Conservation (phyloP, 179 eudicot genomes). For the Camellia oleifera region DNA sequence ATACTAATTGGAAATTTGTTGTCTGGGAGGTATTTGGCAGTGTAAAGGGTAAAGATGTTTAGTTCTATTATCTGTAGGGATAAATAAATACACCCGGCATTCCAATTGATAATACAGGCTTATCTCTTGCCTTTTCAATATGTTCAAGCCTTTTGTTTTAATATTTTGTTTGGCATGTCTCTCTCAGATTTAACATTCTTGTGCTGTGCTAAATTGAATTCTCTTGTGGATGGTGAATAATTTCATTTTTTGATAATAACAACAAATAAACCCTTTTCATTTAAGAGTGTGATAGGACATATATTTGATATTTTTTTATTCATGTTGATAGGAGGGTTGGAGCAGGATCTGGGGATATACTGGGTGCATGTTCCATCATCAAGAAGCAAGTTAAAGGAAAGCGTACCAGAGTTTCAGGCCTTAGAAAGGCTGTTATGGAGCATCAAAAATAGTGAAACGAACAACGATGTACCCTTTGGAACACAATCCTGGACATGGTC, state of each 20-base stretch:
- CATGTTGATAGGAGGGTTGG: constrained; percentile 63
- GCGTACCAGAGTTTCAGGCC: constrained; percentile 20
- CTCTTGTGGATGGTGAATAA: neutral
- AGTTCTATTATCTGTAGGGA: neutral
- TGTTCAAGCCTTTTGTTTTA: neutral
- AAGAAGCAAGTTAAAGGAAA: constrained; percentile 38
- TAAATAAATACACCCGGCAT: too few species aligned
- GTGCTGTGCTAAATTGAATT: neutral
- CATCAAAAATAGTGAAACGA: constrained; percentile 74
- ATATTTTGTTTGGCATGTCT: neutral
- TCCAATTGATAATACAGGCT: neutral
- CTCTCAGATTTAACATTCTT: neutral
- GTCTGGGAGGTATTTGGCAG: too few species aligned
- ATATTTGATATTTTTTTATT: constrained; percentile 14
- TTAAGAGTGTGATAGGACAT: constrained; percentile 9
- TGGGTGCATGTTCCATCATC: constrained; percentile 62
- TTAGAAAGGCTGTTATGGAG: constrained; percentile 60
- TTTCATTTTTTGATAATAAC: neutral
- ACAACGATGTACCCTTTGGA: constrained; percentile 88
- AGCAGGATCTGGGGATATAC: constrained; percentile 71
- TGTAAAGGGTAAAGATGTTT: too few species aligned
- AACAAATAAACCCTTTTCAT: neutral
- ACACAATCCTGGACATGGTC: constrained; percentile 73
- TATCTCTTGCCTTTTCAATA: neutral
- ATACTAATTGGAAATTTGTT: too few species aligned